Percentiles rank a stretch among this genome's conserved stretches.
Conservation (phyloP, 345 rosid species). For the Stellera chamaejasme region DNA sequence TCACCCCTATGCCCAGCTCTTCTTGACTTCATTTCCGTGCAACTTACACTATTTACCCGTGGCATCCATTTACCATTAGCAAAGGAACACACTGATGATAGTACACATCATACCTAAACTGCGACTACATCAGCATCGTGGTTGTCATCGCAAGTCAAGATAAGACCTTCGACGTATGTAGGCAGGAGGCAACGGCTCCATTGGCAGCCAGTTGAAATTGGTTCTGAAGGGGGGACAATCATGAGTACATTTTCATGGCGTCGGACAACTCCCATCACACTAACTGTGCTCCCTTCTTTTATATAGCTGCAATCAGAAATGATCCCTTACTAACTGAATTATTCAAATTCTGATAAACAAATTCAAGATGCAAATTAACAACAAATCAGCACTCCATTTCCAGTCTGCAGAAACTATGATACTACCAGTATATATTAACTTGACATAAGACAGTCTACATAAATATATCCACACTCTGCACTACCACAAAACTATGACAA, state of each 20-base stretch:
- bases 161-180: slow-evolving; percentile 64
- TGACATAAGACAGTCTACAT: too few relatives aligned
- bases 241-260: slow-evolving; percentile 79
- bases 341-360: not conserved
- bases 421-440: not conserved
- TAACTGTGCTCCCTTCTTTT: slow-evolving; percentile 94
- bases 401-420: not conserved
- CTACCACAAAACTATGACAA: too few relatives aligned
- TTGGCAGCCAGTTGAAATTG: slow-evolving; percentile 68
- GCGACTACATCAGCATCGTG: slow-evolving; percentile 69
- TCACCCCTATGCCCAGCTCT: not conserved
- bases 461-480: too few relatives aligned
- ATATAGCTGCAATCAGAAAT: slow-evolving; percentile 45
- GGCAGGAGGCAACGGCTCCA: slow-evolving; percentile 77
- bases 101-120: slow-evolving; percentile 34
- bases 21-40: not conserved
- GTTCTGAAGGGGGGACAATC: slow-evolving; percentile 67
- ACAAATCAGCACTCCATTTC: not conserved
- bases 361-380: not conserved
- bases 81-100: slow-evolving; percentile 8
- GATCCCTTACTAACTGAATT: slow-evolving; percentile 7
- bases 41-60: slow-evolving; percentile 12
- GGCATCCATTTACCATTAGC: slow-evolving; percentile 21
- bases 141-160: slow-evolving; percentile 66
- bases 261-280: slow-evolving; percentile 86